Evolutionary conservation across 2,329 filamentous ascomycete genomes (phyloP).

Genomic region (Pyricularia sp.): DNA sequence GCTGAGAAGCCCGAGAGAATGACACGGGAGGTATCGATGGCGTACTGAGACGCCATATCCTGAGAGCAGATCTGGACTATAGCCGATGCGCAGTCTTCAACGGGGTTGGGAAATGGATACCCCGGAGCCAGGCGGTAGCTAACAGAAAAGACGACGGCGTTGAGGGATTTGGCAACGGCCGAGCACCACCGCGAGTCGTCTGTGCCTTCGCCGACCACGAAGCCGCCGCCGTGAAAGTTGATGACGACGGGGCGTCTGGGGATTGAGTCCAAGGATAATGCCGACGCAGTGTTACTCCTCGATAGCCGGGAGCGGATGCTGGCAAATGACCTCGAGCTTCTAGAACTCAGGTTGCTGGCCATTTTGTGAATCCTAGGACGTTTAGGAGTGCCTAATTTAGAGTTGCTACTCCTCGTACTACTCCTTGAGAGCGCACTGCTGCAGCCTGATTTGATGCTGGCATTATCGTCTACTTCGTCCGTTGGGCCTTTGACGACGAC

Average conservation of each 20-base stretch:
- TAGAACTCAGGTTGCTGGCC: neutral
- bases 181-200: constrained; percentile 55
- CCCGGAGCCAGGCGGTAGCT: constrained; percentile 61
- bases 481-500: neutral
- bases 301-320: neutral
- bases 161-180: constrained; percentile 20
- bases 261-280: neutral
- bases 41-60: constrained; percentile 22
- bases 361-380: neutral
- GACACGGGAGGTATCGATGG: constrained; percentile 45
- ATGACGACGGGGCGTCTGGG: constrained; percentile 39
- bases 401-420: neutral
- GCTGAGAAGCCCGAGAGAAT: constrained; percentile 56
- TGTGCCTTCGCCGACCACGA: constrained; percentile 51
- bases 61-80: constrained; percentile 45
- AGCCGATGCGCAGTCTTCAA: constrained; percentile 58
- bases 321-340: neutral
- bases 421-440: neutral
- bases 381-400: neutral
- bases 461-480: neutral
- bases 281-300: neutral
- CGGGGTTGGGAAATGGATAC: constrained; percentile 52
- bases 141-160: constrained; percentile 52
- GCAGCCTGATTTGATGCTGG: neutral
- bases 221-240: constrained; percentile 61